A percentile compares a stretch with the other conserved stretches of the same genome.
These are phyloP conservation scores for Candida maesae DNA, from an alignment of 805 yeast species.

Conservation along the genomic window DNA sequence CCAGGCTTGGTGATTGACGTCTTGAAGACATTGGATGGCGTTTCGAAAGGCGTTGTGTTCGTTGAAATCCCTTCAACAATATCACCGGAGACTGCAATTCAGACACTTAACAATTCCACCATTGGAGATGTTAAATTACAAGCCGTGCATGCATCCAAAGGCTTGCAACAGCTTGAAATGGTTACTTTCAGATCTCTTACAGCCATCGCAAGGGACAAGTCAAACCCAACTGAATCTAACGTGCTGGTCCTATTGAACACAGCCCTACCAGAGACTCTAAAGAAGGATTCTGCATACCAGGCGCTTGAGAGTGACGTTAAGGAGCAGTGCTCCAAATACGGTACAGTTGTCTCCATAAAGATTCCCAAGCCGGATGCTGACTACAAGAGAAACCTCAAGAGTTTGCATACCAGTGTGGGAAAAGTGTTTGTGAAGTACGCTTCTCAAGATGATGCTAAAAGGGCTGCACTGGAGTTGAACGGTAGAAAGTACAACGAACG, in stretches of 20 bases:
- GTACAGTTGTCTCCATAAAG: slow-evolving; percentile 47
- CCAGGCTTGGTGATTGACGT: slow-evolving; percentile 2
- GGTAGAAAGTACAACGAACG: slow-evolving; percentile 70
- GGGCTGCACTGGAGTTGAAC: slow-evolving; percentile 54
- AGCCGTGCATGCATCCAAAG: slow-evolving; percentile 37
- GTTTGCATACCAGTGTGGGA: slow-evolving; percentile 58
- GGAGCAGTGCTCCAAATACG: slow-evolving; percentile 46
- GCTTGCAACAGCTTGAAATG: slow-evolving; percentile 16
- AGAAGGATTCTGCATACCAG: slow-evolving; percentile 43
- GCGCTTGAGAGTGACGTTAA: slow-evolving; percentile 51
- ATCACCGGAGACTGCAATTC: slow-evolving; percentile 18
- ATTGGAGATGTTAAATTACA: slow-evolving; percentile 34
- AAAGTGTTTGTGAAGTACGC: slow-evolving; percentile 67
- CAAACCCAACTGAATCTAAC: slow-evolving; percentile 28
- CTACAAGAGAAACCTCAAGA: slow-evolving; percentile 42
- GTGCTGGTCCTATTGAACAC: slow-evolving; percentile 67
- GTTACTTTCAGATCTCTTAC: slow-evolving; percentile 24
- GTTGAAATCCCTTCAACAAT: slow-evolving; percentile 35
- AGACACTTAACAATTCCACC: slow-evolving; percentile 32
- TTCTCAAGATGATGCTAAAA: slow-evolving; percentile 43
- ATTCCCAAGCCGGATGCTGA: slow-evolving; percentile 55
- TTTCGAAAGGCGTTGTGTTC: slow-evolving; percentile 57
- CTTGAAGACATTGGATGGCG: slow-evolving; percentile 38
- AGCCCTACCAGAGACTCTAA: slow-evolving; percentile 60
- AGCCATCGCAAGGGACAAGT: slow-evolving; percentile 12